phyloP scores from a whole-genome alignment of 495 filamentous ascomycete genomes.

The Podospora fimiseda region DNA sequence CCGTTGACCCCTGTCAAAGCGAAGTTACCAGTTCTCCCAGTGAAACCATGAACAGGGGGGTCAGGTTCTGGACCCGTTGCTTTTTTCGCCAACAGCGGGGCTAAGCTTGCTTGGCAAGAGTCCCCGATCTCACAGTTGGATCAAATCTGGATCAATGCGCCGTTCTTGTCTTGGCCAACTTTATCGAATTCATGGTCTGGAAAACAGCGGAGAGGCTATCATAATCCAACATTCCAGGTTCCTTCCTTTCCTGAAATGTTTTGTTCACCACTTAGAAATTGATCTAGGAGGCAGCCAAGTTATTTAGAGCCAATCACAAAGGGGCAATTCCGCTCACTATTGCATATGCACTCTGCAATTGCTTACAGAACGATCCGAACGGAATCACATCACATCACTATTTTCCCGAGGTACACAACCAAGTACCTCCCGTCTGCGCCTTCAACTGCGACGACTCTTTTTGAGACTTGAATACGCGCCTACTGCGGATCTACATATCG shows the following conservation, averaged over 20 bases:
- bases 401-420: no score
- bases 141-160: background rate
- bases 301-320: background rate
- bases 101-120: conserved; percentile 8
- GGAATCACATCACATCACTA: background rate
- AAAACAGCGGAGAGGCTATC: no score
- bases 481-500: no score
- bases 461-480: no score
- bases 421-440: no score
- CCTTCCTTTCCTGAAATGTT: background rate
- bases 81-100: background rate
- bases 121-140: conserved; percentile 1
- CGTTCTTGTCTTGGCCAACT: background rate
- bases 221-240: no score
- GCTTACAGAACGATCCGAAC: no score
- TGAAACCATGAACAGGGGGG: background rate
- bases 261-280: background rate
- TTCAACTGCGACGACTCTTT: no score
- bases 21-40: background rate
- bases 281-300: no score
- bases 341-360: background rate
- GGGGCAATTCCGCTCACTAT: background rate
- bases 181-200: no score
- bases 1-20: background rate
- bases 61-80: conserved; percentile 3